These are phyloP conservation scores for Papiliotrema flavescens DNA, from an alignment of 1,284 basidiomycete genomes.

Conservation along the genomic window DNA sequence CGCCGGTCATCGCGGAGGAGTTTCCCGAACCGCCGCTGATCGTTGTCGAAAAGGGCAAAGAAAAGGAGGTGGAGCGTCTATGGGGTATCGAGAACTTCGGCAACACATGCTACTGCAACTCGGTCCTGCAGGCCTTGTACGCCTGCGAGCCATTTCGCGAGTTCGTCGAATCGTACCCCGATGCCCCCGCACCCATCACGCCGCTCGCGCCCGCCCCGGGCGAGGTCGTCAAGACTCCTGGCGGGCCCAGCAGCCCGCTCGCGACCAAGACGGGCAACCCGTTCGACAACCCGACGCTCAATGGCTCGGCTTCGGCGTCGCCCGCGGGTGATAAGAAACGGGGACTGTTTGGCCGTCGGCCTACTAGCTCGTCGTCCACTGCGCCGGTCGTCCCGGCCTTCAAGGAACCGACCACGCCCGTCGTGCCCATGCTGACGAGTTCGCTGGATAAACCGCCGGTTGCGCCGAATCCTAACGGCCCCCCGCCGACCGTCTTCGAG, in stretches of 20 bases:
- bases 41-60: slow-evolving; percentile 20
- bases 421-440: slow-evolving; percentile 4
- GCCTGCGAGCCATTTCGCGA: slow-evolving; percentile 77
- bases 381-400: neutral
- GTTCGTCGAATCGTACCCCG: slow-evolving; percentile 61
- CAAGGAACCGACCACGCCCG: neutral
- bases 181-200: slow-evolving; percentile 35
- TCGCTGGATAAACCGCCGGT: neutral
- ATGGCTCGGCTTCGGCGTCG: neutral
- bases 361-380: neutral
- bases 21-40: neutral
- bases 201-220: slow-evolving; percentile 39
- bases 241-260: slow-evolving; percentile 14
- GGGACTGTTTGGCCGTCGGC: slow-evolving; percentile 4
- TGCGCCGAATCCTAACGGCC: slow-evolving; percentile 54
- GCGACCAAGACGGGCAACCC: slow-evolving; percentile 23
- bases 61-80: slow-evolving; percentile 43
- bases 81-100: slow-evolving; percentile 92
- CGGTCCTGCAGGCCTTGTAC: slow-evolving; percentile 92
- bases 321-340: neutral
- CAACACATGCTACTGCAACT: slow-evolving; percentile 93
- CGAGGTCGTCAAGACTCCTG: slow-evolving; percentile 10
- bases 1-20: slow-evolving; percentile 6
- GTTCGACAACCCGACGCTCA: slow-evolving; percentile 21
- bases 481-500: slow-evolving; percentile 75